These are phyloP conservation scores for Hortiboletus campestris DNA, from an alignment of 768 basidiomycete species.

Conservation along the genomic window DNA sequence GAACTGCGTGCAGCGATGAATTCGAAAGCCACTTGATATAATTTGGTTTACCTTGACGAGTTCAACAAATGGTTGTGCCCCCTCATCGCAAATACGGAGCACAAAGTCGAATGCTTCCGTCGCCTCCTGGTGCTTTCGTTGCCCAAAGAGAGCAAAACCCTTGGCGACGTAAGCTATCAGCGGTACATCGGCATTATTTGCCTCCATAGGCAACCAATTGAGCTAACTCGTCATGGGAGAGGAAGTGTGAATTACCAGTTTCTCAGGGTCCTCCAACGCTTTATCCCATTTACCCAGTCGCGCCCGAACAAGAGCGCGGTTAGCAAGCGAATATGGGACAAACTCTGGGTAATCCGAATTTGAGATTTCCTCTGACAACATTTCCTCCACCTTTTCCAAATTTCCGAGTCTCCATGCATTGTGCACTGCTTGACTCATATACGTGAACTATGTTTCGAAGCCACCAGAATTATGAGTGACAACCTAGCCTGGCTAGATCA, in stretches of 20 bases:
- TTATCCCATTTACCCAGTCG: background rate
- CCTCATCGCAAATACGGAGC: background rate
- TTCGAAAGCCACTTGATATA: background rate
- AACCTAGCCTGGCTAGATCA: background rate
- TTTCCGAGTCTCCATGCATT: conserved; percentile 1
- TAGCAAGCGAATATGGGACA: background rate
- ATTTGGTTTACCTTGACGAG: conserved; percentile 1
- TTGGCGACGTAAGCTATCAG: background rate
- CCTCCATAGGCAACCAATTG: background rate
- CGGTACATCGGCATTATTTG: background rate
- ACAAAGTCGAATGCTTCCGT: background rate
- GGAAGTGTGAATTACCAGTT: background rate
- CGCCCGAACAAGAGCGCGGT: conserved; percentile 6
- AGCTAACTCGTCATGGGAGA: background rate
- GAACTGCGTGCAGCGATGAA: background rate
- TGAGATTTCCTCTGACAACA: conserved; percentile 4
- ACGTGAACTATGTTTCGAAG: background rate
- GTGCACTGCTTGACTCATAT: background rate
- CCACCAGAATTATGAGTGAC: background rate
- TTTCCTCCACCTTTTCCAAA: background rate
- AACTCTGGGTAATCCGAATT: background rate
- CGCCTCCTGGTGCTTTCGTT: background rate
- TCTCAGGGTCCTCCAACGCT: conserved; percentile 1
- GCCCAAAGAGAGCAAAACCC: background rate
- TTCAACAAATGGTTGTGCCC: background rate